Percentiles rank a stretch among this genome's conserved stretches.
phyloP scores from a whole-genome alignment of 352 stramenopile species.

The Phytophthora ohioensis region DNA sequence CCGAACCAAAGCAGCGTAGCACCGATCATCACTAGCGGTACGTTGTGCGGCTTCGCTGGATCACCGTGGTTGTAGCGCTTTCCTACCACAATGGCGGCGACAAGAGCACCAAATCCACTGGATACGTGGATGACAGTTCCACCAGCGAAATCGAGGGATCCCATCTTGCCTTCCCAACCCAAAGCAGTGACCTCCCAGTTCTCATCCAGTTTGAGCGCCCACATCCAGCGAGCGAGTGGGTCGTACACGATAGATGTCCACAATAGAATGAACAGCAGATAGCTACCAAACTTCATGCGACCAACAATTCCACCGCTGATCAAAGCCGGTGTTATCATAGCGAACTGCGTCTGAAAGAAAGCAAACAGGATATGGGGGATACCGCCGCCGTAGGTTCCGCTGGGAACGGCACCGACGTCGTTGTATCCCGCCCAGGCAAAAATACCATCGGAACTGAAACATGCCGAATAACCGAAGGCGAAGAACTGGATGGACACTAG shows the following conservation, averaged over 20 bases:
- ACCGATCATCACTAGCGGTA: constrained; percentile 85
- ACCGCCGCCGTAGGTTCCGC: constrained; percentile 60
- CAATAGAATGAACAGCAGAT: constrained; percentile 77
- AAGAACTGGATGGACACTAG: constrained; percentile 88
- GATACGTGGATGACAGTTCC: constrained; percentile 87
- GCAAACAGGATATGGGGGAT: constrained; percentile 82
- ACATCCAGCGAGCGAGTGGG: constrained; percentile 88
- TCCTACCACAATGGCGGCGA: constrained; percentile 72
- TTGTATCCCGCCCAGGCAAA: constrained; percentile 74
- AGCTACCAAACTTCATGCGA: constrained; percentile 85
- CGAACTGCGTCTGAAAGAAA: constrained; percentile 88
- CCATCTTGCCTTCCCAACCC: constrained; percentile 79
- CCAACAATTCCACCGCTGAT: constrained; percentile 86
- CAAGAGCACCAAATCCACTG: constrained; percentile 75
- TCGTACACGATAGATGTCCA: constrained; percentile 89
- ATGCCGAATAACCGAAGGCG: constrained; percentile 78
- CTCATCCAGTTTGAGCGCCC: constrained; percentile 69
- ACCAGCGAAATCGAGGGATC: constrained; percentile 80
- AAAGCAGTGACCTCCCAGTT: constrained; percentile 51
- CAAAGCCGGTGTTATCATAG: constrained; percentile 80
- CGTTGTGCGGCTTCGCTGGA: constrained; percentile 78
- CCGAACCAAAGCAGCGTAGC: constrained; percentile 80
- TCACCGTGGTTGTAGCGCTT: constrained; percentile 80
- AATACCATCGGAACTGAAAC: constrained; percentile 69
- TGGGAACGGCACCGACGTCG: constrained; percentile 50